Evolutionary conservation across 768 basidiomycete genomes (phyloP), one percentile per base, ranked within the genome.

Genomic region (Hygrocybe punicea): DNA sequence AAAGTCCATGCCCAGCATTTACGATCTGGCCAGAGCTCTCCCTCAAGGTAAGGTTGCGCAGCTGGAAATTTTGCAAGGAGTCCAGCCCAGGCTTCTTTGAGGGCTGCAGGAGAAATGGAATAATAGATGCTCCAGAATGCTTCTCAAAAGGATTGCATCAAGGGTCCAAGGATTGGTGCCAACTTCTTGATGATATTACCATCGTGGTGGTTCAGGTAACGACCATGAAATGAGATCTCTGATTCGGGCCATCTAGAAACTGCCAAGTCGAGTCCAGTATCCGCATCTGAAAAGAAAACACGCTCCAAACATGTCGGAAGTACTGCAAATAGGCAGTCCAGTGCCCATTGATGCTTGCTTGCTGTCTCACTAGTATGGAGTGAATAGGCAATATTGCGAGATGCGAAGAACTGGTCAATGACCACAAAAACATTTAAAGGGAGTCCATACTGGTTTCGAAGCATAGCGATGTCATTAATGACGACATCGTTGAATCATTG

Each of bases 1-100:
- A 64, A 76, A 7, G 70, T 65, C 69, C 69, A 72, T 21, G 72
- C 74, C 73, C 73, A 76, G 16, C 64, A 66, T 33, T 69, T 58
- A 1, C 65, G 65, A 48, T 66, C 69, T 2, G 64, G 58, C 53
- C 71, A 75, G 0, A 76, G 25, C 29, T 70, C 65, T 1, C 60
- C 56, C 6, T 67, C 54, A 5, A 74, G 65, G 56, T 75, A 76
- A 0, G 33, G 25, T 6, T 59, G 25, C 16, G 65, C 58, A 6
- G 52, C 10, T 2, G 66, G 66, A 47, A 59, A 70, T 2, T 25
- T 39, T 0, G 53, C 7, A 2, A 51, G 39, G 6, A 71, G 66
- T 8, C 29, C 23, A 6, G 55, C 13, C 65, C 68, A 73, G 2
- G 57, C 45, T 0, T 36, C 40, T 2, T 70, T 64, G 55, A 73